Percentiles rank a stretch among this genome's conserved stretches.
Conservation (phyloP, 176 grass and related monocot genomes). For the Bromus sterilis region DNA sequence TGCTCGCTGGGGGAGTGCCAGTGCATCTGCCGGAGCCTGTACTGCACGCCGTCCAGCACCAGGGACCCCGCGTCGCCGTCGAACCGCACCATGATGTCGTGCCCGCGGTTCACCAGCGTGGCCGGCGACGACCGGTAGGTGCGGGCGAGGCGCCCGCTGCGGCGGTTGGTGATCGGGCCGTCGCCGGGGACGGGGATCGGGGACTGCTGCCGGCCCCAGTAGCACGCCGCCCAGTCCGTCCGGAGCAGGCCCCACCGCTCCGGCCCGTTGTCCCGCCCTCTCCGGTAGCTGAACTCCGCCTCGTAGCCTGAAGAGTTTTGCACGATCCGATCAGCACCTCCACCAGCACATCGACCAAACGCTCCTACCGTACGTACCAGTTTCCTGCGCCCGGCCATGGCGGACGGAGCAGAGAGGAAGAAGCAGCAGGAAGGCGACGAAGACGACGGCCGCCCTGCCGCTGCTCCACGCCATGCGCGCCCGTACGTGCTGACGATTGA, state of each 20-base stretch:
- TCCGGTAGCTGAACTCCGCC: constrained; percentile 47
- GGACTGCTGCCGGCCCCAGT: constrained; percentile 40
- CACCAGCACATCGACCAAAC: background rate
- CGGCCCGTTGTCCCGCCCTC: constrained; percentile 30
- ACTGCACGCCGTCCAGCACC: constrained; percentile 41
- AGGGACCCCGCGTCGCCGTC: constrained; percentile 42
- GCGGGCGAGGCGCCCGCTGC: constrained; percentile 1
- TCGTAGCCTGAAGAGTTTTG: constrained; percentile 35
- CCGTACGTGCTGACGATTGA: background rate
- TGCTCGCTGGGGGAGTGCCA: constrained; percentile 92
- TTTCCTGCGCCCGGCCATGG: constrained; percentile 21
- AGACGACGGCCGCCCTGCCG: background rate
- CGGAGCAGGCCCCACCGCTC: constrained; percentile 49
- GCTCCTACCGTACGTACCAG: background rate
- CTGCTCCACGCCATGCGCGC: background rate
- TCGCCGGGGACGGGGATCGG: constrained; percentile 38
- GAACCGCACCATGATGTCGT: constrained; percentile 69
- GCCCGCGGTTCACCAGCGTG: constrained; percentile 48
- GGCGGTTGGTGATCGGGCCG: background rate
- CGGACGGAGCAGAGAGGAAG: background rate
- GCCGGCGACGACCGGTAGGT: constrained; percentile 38
- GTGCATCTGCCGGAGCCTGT: constrained; percentile 63
- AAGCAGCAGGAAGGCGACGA: background rate
- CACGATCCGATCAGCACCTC: background rate
- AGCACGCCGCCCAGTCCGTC: constrained; percentile 44